A percentile compares a stretch with the other conserved stretches of the same genome.
Evolutionary conservation across 768 basidiomycete genomes (phyloP).

Genomic region (Scleroderma bovista): DNA sequence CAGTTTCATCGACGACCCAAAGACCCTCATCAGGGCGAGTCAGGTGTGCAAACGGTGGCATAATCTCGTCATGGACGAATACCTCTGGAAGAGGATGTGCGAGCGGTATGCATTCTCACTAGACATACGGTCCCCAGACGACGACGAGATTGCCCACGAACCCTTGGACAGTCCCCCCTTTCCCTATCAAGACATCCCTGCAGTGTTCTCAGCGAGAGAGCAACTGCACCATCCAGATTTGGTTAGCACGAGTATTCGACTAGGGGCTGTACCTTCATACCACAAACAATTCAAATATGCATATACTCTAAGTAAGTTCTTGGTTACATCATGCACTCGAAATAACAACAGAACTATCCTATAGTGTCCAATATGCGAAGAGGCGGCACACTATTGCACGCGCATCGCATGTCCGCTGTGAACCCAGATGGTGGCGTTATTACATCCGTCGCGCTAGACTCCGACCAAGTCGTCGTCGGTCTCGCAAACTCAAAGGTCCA

Average conservation of each 20-base stretch:
- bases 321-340: background rate
- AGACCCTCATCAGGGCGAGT: slow-evolving; percentile 61
- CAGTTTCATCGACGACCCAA: slow-evolving; percentile 68
- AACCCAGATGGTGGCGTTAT: slow-evolving; percentile 59
- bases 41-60: slow-evolving; percentile 73
- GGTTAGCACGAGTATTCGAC: slow-evolving; percentile 13
- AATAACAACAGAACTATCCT: slow-evolving; percentile 1
- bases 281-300: slow-evolving; percentile 66
- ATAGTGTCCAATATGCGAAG: slow-evolving; percentile 77
- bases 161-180: slow-evolving; percentile 30
- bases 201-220: slow-evolving; percentile 10
- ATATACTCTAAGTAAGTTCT: slow-evolving; percentile 59
- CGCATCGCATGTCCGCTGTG: slow-evolving; percentile 47
- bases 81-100: slow-evolving; percentile 78
- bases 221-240: slow-evolving; percentile 23
- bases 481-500: slow-evolving; percentile 83
- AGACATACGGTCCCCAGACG: slow-evolving; percentile 13
- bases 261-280: slow-evolving; percentile 38
- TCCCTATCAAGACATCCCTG: background rate
- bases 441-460: slow-evolving; percentile 81
- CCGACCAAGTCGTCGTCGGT: slow-evolving; percentile 81
- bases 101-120: slow-evolving; percentile 43
- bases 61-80: slow-evolving; percentile 64
- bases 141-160: slow-evolving; percentile 18
- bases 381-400: slow-evolving; percentile 64